Conservation (phyloP, 2,329 filamentous ascomycete genomes). For the Aaosphaeria pasadenensis region DNA sequence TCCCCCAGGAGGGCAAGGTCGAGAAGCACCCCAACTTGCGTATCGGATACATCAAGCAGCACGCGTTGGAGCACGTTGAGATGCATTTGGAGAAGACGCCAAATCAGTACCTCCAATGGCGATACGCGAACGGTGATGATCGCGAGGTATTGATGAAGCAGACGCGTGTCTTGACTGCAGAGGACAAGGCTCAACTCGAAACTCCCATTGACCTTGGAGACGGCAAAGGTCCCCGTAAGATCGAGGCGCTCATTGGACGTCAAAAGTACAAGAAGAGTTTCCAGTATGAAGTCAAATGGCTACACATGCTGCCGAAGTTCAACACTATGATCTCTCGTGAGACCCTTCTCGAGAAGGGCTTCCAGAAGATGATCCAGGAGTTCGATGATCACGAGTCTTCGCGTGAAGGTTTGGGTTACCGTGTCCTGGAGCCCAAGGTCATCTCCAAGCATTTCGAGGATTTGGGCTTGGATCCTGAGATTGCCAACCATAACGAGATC, state of each 20-base stretch:
- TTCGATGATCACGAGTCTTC: slow-evolving; percentile 98
- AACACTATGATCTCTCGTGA: slow-evolving; percentile 93
- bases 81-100: slow-evolving; percentile 99
- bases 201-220: slow-evolving; percentile 83
- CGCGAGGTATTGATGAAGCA: slow-evolving; percentile 97
- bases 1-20: slow-evolving; percentile 79
- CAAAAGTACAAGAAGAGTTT: slow-evolving; percentile 99
- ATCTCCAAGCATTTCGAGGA: slow-evolving; percentile 99
- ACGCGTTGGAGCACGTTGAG: slow-evolving; percentile 97
- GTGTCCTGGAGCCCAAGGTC: slow-evolving; percentile 84
- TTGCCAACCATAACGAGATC: slow-evolving; percentile 98
- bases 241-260: slow-evolving; percentile 89
- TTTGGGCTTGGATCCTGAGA: slow-evolving; percentile 91
- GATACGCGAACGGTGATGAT: slow-evolving; percentile 94
- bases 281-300: slow-evolving; percentile 98
- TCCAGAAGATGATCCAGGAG: slow-evolving; percentile 91
- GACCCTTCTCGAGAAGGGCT: slow-evolving; percentile 80
- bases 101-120: slow-evolving; percentile 98
- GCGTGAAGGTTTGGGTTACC: slow-evolving; percentile 96
- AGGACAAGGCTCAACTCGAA: slow-evolving; percentile 88
- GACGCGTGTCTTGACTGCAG: slow-evolving; percentile 81
- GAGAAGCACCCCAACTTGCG: slow-evolving; percentile 98
- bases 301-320: slow-evolving; percentile 81
- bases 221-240: slow-evolving; percentile 70
- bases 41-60: slow-evolving; percentile 99